These are phyloP conservation scores for Pseudohalonectria lignicola DNA, from an alignment of 2,329 filamentous ascomycete species.

Conservation along the genomic window DNA sequence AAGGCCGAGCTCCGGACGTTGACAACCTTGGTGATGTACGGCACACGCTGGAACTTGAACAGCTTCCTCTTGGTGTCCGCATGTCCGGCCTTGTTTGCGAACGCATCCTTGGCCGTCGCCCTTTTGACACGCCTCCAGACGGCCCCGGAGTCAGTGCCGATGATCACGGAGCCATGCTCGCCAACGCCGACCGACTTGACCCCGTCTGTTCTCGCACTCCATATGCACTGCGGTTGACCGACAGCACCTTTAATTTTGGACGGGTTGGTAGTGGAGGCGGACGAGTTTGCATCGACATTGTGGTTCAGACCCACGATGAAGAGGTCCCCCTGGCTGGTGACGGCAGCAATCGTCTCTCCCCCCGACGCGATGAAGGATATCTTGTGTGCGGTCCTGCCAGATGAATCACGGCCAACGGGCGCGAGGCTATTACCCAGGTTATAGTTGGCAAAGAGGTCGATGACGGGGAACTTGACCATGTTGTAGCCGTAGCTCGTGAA, in stretches of 20 bases:
- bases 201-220: slow-evolving; percentile 80
- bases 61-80: slow-evolving; percentile 66
- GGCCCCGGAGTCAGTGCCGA: slow-evolving; percentile 84
- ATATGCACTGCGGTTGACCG: slow-evolving; percentile 69
- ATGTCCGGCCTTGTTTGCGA: slow-evolving; percentile 26
- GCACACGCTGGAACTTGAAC: slow-evolving; percentile 89
- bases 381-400: slow-evolving; percentile 44
- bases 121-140: slow-evolving; percentile 86
- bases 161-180: slow-evolving; percentile 87
- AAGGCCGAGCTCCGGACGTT: slow-evolving; percentile 80
- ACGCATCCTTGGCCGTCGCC: slow-evolving; percentile 63
- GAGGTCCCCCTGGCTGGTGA: slow-evolving; percentile 75
- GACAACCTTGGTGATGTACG: slow-evolving; percentile 74
- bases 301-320: slow-evolving; percentile 73
- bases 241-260: slow-evolving; percentile 79
- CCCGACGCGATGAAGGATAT: slow-evolving; percentile 72
- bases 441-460: slow-evolving; percentile 56
- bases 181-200: slow-evolving; percentile 80
- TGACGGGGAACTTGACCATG: slow-evolving; percentile 71
- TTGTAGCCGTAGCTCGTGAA: slow-evolving; percentile 95
- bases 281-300: slow-evolving; percentile 49
- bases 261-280: slow-evolving; percentile 78
- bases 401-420: slow-evolving; percentile 52
- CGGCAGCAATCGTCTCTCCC: slow-evolving; percentile 82
- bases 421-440: slow-evolving; percentile 56